Evolutionary conservation across 2,329 filamentous ascomycete species (phyloP), one percentile per base, ranked within the genome.

Genomic region (Piedraia hortae): DNA sequence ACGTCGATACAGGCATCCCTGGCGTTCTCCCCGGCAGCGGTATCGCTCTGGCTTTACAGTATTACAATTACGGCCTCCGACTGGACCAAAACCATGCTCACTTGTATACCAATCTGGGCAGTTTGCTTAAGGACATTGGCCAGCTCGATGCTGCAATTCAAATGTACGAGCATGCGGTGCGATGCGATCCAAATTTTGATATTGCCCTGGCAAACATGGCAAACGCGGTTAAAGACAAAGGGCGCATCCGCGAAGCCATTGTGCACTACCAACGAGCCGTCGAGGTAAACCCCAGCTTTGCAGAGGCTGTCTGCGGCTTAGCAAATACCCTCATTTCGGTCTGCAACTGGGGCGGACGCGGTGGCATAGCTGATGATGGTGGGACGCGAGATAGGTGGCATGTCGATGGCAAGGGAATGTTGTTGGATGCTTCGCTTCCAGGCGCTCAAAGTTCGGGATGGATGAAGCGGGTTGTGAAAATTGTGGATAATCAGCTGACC

Each of bases 151-250:
- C 75, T 21, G 85, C 85, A 1, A 91, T 97, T 34, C 67, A 70
- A 31, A 93, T 97, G 82, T 97, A 97, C 39, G 78, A 93, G 46
- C 68, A 77, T 33, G 85, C 85, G 6, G 85, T 97, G 8, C 59
- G 62, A 3, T 93, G 80, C 40, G 85, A 97, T 43, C 65, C 66
- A n/a, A 74, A 67, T 12, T 97, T 97, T 37, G 85, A 97, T 38
- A 97, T 97, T 37, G 85, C 85, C 15, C 51, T 97, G 24, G 89
- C 85, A 3, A 97, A 97, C 37, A 56, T 97, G 11, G 85, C 85
- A 24, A 97, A 97, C 42, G 85, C 85, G 5, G 80, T 97, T 32
- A 97, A 97, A 44, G 85, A 97, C 42, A 77, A 88, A 34, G 85
- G 85, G 2, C 65, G 74, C 19, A 75, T 93, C 32, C 72, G 66